Percentiles rank a stretch among this genome's conserved stretches.
Conservation (phyloP, 2,329 filamentous ascomycete species). For the Xylariaceae sp. region DNA sequence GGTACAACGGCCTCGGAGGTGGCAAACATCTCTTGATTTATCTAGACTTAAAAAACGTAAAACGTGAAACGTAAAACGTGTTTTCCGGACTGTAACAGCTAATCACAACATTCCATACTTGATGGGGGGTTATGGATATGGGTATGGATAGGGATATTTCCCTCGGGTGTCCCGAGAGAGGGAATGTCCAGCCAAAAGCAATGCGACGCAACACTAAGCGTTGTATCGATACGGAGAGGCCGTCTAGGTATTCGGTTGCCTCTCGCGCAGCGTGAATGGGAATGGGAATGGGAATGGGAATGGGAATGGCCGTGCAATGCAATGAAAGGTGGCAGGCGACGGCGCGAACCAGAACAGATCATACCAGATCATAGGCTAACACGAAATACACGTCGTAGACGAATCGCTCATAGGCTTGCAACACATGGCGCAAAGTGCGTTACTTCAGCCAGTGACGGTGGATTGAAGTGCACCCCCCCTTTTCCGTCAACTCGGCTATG, state of each 20-base stretch:
- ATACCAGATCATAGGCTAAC: constrained; percentile 7
- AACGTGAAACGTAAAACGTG: not conserved
- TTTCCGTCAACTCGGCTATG: constrained; percentile 3
- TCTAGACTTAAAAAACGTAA: not conserved
- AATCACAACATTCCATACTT: constrained; percentile 20
- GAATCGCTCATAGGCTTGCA: constrained; percentile 9
- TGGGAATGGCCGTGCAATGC: not conserved
- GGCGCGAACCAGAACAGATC: constrained; percentile 10
- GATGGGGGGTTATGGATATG: constrained; percentile 18
- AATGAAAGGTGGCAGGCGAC: constrained; percentile 8
- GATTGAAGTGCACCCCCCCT: not conserved
- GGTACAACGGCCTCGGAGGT: constrained; percentile 27
- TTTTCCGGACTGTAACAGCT: not conserved
- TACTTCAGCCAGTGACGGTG: constrained; percentile 1
- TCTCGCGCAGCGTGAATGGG: constrained; percentile 1
- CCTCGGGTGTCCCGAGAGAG: not conserved
- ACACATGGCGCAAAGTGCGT: constrained; percentile 21
- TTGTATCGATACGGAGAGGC: not conserved
- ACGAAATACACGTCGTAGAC: constrained; percentile 18
- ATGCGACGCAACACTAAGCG: not conserved
- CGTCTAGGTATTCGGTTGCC: not conserved
- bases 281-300: not conserved
- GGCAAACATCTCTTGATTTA: constrained; percentile 26
- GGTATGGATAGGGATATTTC: not conserved
- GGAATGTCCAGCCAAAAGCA: not conserved